Conservation (phyloP, 78 protist genomes). For the Neovahlkampfia damariscottae region DNA sequence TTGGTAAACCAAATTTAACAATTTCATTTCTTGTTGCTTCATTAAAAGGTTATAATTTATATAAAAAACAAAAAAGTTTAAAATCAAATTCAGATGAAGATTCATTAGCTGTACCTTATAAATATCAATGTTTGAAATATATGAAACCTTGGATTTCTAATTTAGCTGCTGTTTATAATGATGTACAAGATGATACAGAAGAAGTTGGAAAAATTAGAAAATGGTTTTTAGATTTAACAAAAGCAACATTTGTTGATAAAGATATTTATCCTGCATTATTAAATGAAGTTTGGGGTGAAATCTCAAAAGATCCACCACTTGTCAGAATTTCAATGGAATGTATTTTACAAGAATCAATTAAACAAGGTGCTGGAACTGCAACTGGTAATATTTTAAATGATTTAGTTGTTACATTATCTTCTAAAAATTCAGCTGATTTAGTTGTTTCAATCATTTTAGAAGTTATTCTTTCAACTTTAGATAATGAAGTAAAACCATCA, state of each 20-base stretch:
- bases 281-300: neutral
- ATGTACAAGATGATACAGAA: neutral
- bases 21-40: neutral
- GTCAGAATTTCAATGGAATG: neutral
- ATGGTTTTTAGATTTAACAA: neutral
- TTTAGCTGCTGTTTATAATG: neutral
- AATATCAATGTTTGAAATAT: neutral
- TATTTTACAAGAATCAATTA: neutral
- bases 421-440: neutral
- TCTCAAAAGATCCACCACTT: neutral
- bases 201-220: neutral
- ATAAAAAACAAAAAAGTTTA: too few species aligned
- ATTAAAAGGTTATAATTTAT: neutral
- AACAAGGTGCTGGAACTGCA: neutral
- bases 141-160: neutral
- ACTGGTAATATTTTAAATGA: neutral
- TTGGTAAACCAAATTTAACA: neutral
- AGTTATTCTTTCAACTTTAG: neutral
- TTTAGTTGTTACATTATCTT: neutral
- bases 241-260: neutral
- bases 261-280: neutral
- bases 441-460: neutral
- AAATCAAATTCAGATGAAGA: too few species aligned
- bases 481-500: neutral
- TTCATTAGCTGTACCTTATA: neutral